Base-by-base conservation (phyloP, 1,284 basidiomycete genomes). In the Apiotrichum laibachii region DNA sequence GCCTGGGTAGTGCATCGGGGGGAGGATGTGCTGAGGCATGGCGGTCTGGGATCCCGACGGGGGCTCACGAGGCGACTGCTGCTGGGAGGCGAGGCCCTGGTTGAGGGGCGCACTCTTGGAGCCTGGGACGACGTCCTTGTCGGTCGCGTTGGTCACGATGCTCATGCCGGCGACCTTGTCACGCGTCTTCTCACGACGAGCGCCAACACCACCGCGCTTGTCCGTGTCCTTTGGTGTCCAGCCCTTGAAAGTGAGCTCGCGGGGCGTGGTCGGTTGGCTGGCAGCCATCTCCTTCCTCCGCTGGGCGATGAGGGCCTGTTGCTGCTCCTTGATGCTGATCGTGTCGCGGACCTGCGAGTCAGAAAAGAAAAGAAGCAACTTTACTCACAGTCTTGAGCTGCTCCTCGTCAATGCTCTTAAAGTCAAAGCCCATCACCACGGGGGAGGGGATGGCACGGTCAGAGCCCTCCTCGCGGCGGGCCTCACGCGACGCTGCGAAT, bases 351-450 rank as follows among this genome's bases (percentile, higher is more conserved):
- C 73, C 73, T 76, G 63, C 53, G 6, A 10, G 55, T 50, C 16
- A 46, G 55, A 15, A 15, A 21, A 16, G 15, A n/a, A 19, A 10
- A 34, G 12, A 26, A 47, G 4, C 26, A n/a, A 33, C 13, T 16
- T 22, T 13, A 68, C 69, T 57, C 60, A 76, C 75, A 21, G 75
- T 77, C 65, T 71, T 72, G 22, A 77, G 63, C 57, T 77, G 73
- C 45, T 71, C 70, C 45, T 69, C 72, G 55, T 77, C 73, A 26
- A 75, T 67, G 16, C 58, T 61, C 55, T 75, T 72, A 53, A 75
- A 75, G 51, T 77, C 75, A 60, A 76, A 77, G 21, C 75, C 75
- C 70, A 77, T 72, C 21, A 77, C 75, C 1, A 77, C 75, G 1
- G 75, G 75, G 12, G 67, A 70, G 40, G 75, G 75, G 13, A 75